Evolutionary conservation across 805 yeast species (phyloP), one percentile per base, ranked within the genome.

Genomic region (Saturnispora dispora): DNA sequence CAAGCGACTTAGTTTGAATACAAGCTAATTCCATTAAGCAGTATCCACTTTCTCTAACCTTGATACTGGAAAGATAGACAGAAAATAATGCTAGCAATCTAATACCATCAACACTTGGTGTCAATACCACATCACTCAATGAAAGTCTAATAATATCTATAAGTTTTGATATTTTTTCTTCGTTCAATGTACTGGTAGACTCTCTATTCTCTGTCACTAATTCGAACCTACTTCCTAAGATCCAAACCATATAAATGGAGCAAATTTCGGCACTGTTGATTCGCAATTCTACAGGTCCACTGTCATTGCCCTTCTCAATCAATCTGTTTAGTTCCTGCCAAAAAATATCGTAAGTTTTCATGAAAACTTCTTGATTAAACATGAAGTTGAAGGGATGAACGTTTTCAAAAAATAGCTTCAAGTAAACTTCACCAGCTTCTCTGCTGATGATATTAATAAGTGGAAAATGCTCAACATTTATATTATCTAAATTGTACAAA

Each of bases 21-120:
- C 74, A 67, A 7, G 79, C 79, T 44, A 74, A 52, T 42, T 76
- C 75, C 60, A 74, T 61, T 45, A 76, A 54, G 54, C 74, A 71
- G 69, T 75, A 76, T 0, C 77, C 75, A 47, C 75, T 69, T 52
- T 76, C 80, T 52, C 78, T 66, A 40, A 72, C 72, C 55, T 70
- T 73, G 25, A 67, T 67, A 45, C 75, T 66, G 43, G 74, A 74
- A 40, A 76, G 54, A 58, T 76, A 72, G 11, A 72, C 65, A 0
- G 78, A 68, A 37, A 74, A 64, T 32, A 75, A 57, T 45, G 71
- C 65, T 17, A 75, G 55, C 17, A 74, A 63, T 46, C 77, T 63
- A 11, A 76, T 71, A 3, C 79, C 76, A 46, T 68, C 70, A 15
- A 75, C 55, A 4, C 72, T 65, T 3, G 80, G 77, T 1, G 74